Conservation (phyloP, 2,329 filamentous ascomycete genomes). For the Colletotrichum neosansevieriae region DNA sequence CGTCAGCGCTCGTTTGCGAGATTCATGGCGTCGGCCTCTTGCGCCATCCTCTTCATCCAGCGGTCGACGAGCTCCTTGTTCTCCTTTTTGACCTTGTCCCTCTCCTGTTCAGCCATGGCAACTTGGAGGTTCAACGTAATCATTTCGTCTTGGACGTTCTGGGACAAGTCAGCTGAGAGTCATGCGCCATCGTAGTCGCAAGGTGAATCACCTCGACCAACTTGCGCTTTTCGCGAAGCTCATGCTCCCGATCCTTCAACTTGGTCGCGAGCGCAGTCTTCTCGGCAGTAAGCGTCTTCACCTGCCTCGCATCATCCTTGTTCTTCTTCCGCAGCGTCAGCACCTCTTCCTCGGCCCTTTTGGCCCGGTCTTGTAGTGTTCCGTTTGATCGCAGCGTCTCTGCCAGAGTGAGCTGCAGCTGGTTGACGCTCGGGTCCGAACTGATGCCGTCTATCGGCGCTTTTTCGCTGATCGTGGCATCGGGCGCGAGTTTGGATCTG, state of each 20-base stretch:
- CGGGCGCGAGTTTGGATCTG: slow-evolving; percentile 46
- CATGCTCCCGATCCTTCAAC: slow-evolving; percentile 85
- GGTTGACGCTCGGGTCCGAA: slow-evolving; percentile 54
- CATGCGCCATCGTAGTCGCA: no score
- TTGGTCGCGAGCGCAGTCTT: slow-evolving; percentile 72
- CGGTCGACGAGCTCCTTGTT: slow-evolving; percentile 90
- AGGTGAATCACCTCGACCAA: slow-evolving; percentile 73
- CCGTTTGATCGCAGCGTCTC: slow-evolving; percentile 81
- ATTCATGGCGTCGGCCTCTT: slow-evolving; percentile 92
- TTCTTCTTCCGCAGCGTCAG: slow-evolving; percentile 70
- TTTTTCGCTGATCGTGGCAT: slow-evolving; percentile 27
- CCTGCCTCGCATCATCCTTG: slow-evolving; percentile 68
- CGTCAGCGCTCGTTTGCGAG: slow-evolving; percentile 62
- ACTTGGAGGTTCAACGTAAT: slow-evolving; percentile 88
- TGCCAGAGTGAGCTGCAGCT: slow-evolving; percentile 77
- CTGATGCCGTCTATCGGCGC: slow-evolving; percentile 30
- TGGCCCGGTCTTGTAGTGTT: slow-evolving; percentile 74
- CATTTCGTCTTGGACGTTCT: slow-evolving; percentile 93
- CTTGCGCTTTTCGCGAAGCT: slow-evolving; percentile 85
- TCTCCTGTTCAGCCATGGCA: slow-evolving; percentile 84
- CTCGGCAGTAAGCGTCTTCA: slow-evolving; percentile 73
- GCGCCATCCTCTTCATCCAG: slow-evolving; percentile 90
- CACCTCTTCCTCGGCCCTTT: slow-evolving; percentile 73
- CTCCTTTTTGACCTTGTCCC: slow-evolving; percentile 79
- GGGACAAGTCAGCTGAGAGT: slow-evolving; percentile 25